Evolutionary conservation across 2,329 filamentous ascomycete genomes (phyloP).

Genomic region (Penicillium thymicola): DNA sequence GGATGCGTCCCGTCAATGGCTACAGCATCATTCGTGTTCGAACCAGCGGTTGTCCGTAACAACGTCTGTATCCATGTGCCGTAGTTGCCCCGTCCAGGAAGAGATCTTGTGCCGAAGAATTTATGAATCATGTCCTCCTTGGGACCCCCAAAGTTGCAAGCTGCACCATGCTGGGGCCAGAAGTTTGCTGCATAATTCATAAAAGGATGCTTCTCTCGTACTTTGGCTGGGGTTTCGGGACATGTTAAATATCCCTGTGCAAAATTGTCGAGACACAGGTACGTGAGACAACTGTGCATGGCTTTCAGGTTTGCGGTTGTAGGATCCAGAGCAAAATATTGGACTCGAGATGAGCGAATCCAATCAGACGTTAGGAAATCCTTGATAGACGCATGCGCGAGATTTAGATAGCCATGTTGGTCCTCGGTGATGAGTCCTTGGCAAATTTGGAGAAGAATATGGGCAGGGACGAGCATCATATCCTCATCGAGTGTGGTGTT

Average conservation of each 20-base stretch:
- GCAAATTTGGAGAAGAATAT: conserved; percentile 18
- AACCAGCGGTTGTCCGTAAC: not conserved
- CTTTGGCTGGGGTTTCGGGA: not conserved
- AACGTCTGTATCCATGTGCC: conserved; percentile 17
- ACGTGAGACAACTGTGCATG: conserved; percentile 16
- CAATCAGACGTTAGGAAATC: conserved; percentile 21
- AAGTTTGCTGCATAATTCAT: conserved; percentile 16
- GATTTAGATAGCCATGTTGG: conserved; percentile 7
- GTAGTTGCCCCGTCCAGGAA: conserved; percentile 17
- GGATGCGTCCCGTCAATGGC: conserved; percentile 17
- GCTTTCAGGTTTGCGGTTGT: conserved; percentile 14
- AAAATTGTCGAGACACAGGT: conserved; percentile 20
- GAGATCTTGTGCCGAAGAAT: conserved; percentile 13
- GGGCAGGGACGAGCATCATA: conserved; percentile 19
- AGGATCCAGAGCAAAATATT: conserved; percentile 15
- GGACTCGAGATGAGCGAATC: conserved; percentile 15
- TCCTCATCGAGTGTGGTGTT: conserved; percentile 14
- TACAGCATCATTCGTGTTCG: not conserved
- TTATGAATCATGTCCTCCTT: conserved; percentile 5
- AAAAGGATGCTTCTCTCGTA: conserved; percentile 4
- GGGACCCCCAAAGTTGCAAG: not conserved
- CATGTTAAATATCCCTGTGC: conserved; percentile 9
- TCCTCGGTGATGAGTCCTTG: conserved; percentile 19
- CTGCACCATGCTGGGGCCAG: conserved; percentile 14
- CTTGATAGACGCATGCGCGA: conserved; percentile 19